phyloP scores from a whole-genome alignment of 371 early-diverging fungal species.

The Synchytrium microbalum region DNA sequence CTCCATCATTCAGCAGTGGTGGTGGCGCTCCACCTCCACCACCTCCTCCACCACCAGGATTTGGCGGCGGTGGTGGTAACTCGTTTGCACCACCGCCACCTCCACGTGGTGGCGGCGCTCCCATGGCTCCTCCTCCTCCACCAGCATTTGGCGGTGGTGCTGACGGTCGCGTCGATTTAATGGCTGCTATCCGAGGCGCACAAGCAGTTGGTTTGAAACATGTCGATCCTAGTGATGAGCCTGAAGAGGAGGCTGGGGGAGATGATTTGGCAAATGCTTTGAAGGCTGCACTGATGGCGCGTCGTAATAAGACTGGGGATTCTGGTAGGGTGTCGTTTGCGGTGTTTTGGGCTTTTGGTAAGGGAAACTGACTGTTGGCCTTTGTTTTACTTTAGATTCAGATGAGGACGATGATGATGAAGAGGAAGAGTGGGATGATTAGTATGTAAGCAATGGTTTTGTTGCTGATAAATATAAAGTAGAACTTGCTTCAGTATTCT shows the following conservation, averaged over 20 bases:
- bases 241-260: conserved; percentile 11
- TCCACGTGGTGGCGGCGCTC: neutral
- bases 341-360: conserved; percentile 8
- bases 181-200: conserved; percentile 23
- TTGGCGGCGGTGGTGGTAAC: conserved; percentile 2
- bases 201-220: conserved; percentile 19
- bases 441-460: neutral
- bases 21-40: conserved; percentile 12
- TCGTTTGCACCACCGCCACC: conserved; percentile 9
- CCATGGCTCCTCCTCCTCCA: neutral
- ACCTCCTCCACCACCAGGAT: conserved; percentile 8
- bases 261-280: conserved; percentile 28
- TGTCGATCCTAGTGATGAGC: neutral
- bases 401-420: conserved; percentile 16
- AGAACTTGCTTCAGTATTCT: too few species aligned
- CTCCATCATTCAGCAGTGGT: conserved; percentile 7
- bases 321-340: conserved; percentile 9
- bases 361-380: neutral
- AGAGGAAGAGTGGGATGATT: neutral
- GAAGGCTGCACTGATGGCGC: conserved; percentile 14
- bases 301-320: conserved; percentile 13
- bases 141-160: conserved; percentile 7
- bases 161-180: conserved; percentile 11
- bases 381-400: conserved; percentile 14
- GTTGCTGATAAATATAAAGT: too few species aligned